Base-by-base conservation (phyloP, 345 rosid species). In the Ceriops zippeliana region DNA sequence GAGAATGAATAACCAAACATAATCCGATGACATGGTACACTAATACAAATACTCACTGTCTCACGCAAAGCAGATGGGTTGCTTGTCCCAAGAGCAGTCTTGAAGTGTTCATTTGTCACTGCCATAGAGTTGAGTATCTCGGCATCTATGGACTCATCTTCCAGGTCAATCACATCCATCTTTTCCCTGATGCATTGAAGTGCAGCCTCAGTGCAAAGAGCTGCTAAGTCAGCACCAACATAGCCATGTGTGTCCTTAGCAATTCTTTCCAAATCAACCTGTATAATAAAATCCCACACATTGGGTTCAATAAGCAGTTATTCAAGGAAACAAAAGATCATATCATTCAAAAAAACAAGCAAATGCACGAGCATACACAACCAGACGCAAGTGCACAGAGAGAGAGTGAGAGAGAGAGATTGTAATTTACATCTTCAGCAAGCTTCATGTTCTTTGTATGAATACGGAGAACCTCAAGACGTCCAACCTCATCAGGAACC, bases 171-270 rank as follows among this genome's bases (percentile, higher is more conserved):
- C 4, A 71, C 63, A 56, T 71, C 75, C 75, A 71, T 71, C 68
- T 71, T 71, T 56, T 71, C 75, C 58, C 75, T 71, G 30, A 54
- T 71, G 69, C 75, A 71, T 34, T 71, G 68, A 56, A 71, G 68
- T 7, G 69, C 69, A 28, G 69, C 68, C 42, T 71, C 75, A 42
- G 75, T 71, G 31, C 75, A 71, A 20, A 71, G 74, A 22, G 74
- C 74, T n/a, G 74, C 74, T 20, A 70, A 53, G 46, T 70, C 74
- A 34, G 68, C 74, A 53, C 74, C 74, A 62, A 70, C 74, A 62
- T 62, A 70, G 5, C 74, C 74, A 70, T 62, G 74, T 5, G 74
- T 70, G 37, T 70, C 74, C 67, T 63, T 70, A 0, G 74, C 59
- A 52, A 70, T 63, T 27, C 68, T 70, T 70, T 70, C 74, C 28